A percentile compares a stretch with the other conserved stretches of the same genome.
Conservation (phyloP, 1,139 yeast species). For the Yamadazyma spencermartinsiae region DNA sequence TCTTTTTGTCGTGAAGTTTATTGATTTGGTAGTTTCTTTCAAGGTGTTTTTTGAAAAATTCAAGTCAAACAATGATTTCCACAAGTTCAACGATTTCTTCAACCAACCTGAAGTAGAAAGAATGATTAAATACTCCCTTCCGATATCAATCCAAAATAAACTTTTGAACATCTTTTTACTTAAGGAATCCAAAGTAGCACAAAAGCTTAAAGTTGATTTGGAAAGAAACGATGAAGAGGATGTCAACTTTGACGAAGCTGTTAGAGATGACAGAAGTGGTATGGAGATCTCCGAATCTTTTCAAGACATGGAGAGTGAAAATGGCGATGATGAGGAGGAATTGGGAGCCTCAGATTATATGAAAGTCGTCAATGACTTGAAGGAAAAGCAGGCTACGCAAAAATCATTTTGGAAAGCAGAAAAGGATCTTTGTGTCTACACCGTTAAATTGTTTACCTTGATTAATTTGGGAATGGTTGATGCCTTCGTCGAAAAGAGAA, state of each 20-base stretch:
- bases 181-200: slow-evolving; percentile 35
- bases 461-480: slow-evolving; percentile 40
- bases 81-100: slow-evolving; percentile 30
- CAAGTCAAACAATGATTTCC: slow-evolving; percentile 24
- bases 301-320: slow-evolving; percentile 14
- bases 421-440: slow-evolving; percentile 49
- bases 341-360: slow-evolving; percentile 12
- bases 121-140: slow-evolving; percentile 14
- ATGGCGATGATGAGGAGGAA: slow-evolving; percentile 23
- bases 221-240: slow-evolving; percentile 61
- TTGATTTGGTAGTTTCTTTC: slow-evolving; percentile 35
- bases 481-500: slow-evolving; percentile 32
- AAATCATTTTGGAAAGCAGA: slow-evolving; percentile 35
- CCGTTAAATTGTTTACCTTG: slow-evolving; percentile 51
- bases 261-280: slow-evolving; percentile 21
- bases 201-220: slow-evolving; percentile 32
- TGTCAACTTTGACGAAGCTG: slow-evolving; percentile 29
- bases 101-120: slow-evolving; percentile 3
- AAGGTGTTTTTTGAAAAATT: slow-evolving; percentile 36
- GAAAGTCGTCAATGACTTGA: slow-evolving; percentile 7
- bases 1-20: slow-evolving; percentile 25
- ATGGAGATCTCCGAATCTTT: not conserved
- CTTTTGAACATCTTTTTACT: slow-evolving; percentile 32
- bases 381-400: slow-evolving; percentile 13
- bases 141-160: slow-evolving; percentile 24